phyloP scores from a whole-genome alignment of 1,284 basidiomycete species.

The Cutaneotrichosporon sp. region DNA sequence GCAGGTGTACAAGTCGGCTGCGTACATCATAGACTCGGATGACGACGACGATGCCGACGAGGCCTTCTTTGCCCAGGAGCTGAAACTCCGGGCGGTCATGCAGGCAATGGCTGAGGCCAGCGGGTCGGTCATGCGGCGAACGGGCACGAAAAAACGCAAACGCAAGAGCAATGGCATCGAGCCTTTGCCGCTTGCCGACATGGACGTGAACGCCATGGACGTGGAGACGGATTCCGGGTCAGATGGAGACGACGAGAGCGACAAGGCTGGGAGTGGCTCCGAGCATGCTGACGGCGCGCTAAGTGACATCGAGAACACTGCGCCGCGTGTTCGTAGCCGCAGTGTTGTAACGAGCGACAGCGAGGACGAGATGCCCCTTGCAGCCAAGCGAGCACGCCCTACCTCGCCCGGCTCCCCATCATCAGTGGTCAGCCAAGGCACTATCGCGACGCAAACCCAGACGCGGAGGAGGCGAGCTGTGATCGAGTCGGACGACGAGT shows the following conservation, averaged over 20 bases:
- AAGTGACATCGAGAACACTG: no score
- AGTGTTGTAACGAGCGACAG: not conserved
- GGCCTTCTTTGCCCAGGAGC: slow-evolving; percentile 72
- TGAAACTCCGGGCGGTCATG: slow-evolving; percentile 54
- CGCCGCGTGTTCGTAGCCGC: not conserved
- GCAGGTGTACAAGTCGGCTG: slow-evolving; percentile 74
- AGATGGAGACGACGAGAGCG: slow-evolving; percentile 6
- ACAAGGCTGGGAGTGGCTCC: not conserved
- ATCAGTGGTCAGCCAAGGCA: not conserved
- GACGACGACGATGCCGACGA: slow-evolving; percentile 54
- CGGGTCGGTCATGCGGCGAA: slow-evolving; percentile 23
- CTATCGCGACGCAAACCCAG: not conserved
- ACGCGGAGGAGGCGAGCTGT: not conserved
- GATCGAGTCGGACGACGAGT: slow-evolving; percentile 2
- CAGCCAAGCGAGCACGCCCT: not conserved
- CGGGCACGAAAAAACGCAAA: slow-evolving; percentile 39
- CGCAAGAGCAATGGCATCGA: slow-evolving; percentile 20
- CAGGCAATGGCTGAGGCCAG: slow-evolving; percentile 52
- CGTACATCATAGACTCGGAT: slow-evolving; percentile 85
- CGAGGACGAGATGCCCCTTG: not conserved
- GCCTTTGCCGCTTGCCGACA: not conserved
- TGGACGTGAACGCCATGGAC: slow-evolving; percentile 9
- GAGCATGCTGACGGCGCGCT: not conserved
- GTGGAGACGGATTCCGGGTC: slow-evolving; percentile 7
- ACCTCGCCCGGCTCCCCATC: not conserved